Base-by-base conservation (phyloP, 164 flowering plant genomes). In the Warburgia ugandensis region DNA sequence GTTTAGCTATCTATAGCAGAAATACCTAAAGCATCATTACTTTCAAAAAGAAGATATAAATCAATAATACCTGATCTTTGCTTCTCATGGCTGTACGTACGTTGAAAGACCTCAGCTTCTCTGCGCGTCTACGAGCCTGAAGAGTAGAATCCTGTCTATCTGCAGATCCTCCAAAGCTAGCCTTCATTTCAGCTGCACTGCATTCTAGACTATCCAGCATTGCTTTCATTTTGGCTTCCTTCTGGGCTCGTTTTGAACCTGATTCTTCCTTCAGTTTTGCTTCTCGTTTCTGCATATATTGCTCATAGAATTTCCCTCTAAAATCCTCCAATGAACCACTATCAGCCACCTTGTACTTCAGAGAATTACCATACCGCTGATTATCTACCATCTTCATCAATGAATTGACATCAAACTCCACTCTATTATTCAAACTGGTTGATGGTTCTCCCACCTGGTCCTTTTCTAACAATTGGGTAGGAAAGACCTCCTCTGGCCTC, bases 151-250 rank as follows among this genome's bases (percentile, higher is more conserved):
- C 73, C 23, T 59, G 60, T 56, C 66, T 69, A 11, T 73, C 77
- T 4, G 73, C 65, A 57, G 86, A 76, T n/a, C 61, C 71, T 43
- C 86, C 64, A 46, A 86, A 76, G 57, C 68, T 82, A 51, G 75
- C 82, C 58, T 77, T 81, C 83, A 94, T 62, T 68, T 88, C 94
- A 28, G 80, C 78, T 62, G 71, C 81, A 71, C 86, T 81, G 26
- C 56, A 61, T 54, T 88, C 97, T 65, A 94, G 76, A 61, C 71
- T 84, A 56, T 88, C 92, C 37, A 79, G 84, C 99, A 94, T 80
- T 35, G 79, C 80, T 68, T 79, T 88, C 84, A 88, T 53, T 65
- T 75, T 82, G 10, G 89, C 94, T 72, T 94, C 97, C 72, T 86
- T 94, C 60, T 86, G 90, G 29, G 68, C 68, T 65, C 92, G 64